These are phyloP conservation scores for Marsdenia floribunda DNA, from an alignment of 257 asterid genomes.

Conservation along the genomic window DNA sequence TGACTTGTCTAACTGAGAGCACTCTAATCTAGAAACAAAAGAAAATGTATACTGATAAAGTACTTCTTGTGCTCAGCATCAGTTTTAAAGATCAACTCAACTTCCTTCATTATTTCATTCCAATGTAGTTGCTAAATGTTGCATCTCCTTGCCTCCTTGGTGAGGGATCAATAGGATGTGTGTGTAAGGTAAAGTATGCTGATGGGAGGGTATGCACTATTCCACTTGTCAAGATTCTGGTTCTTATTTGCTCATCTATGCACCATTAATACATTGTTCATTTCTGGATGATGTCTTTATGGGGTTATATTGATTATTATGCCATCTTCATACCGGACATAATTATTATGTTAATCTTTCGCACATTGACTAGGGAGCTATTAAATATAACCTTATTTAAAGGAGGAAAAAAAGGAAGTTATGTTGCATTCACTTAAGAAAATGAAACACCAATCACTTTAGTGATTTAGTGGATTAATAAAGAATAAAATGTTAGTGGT, in stretches of 20 bases:
- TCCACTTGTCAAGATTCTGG: neutral
- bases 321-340: neutral
- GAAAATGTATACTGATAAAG: neutral
- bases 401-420: neutral
- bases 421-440: too few species aligned
- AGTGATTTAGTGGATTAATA: neutral
- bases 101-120: neutral
- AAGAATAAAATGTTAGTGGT: too few species aligned
- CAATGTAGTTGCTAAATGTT: slow-evolving; percentile 5
- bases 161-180: slow-evolving; percentile 56
- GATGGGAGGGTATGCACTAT: slow-evolving; percentile 41
- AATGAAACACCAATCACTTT: neutral
- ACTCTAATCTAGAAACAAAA: neutral
- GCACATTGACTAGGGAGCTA: neutral
- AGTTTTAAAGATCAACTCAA: neutral
- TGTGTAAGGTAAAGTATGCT: slow-evolving; percentile 43
- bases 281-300: neutral
- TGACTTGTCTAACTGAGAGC: neutral
- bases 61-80: neutral
- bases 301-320: neutral
- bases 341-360: neutral
- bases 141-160: slow-evolving; percentile 45
- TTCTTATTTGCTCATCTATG: neutral
- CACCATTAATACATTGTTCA: neutral
- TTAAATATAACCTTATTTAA: neutral